Base-by-base conservation (phyloP, 306 rosid species). In the Quercus rubra region DNA sequence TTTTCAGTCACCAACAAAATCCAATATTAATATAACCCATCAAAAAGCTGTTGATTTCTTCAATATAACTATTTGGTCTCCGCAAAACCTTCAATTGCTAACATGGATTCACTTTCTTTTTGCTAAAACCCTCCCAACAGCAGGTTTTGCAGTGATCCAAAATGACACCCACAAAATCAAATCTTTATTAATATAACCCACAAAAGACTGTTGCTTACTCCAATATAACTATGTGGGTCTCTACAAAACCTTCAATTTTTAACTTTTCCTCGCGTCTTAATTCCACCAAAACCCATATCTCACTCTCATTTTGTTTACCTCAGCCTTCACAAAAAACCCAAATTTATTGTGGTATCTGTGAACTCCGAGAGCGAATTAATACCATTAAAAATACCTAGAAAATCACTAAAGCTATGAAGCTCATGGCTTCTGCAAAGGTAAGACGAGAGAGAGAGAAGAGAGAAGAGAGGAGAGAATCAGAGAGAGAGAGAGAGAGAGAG, bases 361-460 rank as follows among this genome's bases (percentile, higher is more conserved):
- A 89, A 14, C 76, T 90, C 66, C 89, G 92, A 14, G 62, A 79
- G 5, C 82, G 93, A 87, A 88, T 88, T n/a, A 74, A 80, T 11
- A 27, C 90, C 2, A 77, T 91, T 14, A 85, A 86, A 68, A 90
- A 61, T 79, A 88, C 86, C 12, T 91, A 85, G 35, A 93, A 90
- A 79, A 87, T 93, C 86, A 90, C 94, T 18, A 90, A 91, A 73
- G 92, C 94, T 30, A 91, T 93, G 97, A 93, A 84, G 79, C 92
- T 93, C 1, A 92, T 93, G 5, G 79, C 98, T 19, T 93, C 86
- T 1, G 92, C 98, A 6, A 85, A 86, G 63, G 90, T 93, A 49
- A 92, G 97, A 2, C 84, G 92, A 73, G 97, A 38, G 46, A 7
- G 46, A 7, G 46, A 38, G 43, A 6, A 35, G 41, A 6, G 41